These are phyloP conservation scores for Wickerhamiella allomyrinae DNA, from an alignment of 805 yeast species.

Conservation along the genomic window DNA sequence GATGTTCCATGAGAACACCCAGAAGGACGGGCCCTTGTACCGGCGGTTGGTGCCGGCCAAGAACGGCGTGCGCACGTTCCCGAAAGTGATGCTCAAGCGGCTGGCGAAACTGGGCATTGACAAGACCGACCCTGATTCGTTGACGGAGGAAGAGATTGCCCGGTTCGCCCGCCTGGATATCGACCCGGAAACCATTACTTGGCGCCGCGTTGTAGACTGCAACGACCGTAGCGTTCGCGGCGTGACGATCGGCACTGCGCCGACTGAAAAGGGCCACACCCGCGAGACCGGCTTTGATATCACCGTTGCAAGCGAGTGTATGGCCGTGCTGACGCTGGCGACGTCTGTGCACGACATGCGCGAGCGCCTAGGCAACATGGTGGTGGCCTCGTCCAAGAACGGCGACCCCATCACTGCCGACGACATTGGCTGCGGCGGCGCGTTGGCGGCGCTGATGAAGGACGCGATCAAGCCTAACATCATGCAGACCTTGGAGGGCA, in stretches of 20 bases:
- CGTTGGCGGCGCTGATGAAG: conserved; percentile 82
- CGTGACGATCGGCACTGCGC: conserved; percentile 79
- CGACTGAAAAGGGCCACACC: conserved; percentile 79
- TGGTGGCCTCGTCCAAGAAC: conserved; percentile 61
- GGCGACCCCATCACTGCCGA: conserved; percentile 86
- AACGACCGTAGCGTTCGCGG: conserved; percentile 86
- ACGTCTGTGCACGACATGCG: conserved; percentile 71
- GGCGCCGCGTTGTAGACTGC: conserved; percentile 87
- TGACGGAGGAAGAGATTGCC: conserved; percentile 61
- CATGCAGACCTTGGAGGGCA: conserved; percentile 96
- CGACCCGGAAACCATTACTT: conserved; percentile 78
- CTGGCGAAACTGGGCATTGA: conserved; percentile 66
- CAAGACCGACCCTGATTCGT: conserved; percentile 65
- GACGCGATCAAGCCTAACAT: conserved; percentile 93
- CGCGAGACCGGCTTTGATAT: conserved; percentile 89
- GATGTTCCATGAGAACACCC: conserved; percentile 87
- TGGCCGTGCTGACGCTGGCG: conserved; percentile 88
- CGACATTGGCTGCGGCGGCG: conserved; percentile 92
- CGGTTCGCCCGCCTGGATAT: conserved; percentile 74
- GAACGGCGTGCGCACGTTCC: conserved; percentile 65
- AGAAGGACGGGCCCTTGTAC: conserved; percentile 67
- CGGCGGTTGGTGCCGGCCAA: conserved; percentile 76
- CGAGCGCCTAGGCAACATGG: conserved; percentile 74
- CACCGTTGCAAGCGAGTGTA: conserved; percentile 89
- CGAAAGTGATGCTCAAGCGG: conserved; percentile 65